Base-by-base conservation (phyloP, 768 basidiomycete genomes). In the Tylopilus subfusipes region DNA sequence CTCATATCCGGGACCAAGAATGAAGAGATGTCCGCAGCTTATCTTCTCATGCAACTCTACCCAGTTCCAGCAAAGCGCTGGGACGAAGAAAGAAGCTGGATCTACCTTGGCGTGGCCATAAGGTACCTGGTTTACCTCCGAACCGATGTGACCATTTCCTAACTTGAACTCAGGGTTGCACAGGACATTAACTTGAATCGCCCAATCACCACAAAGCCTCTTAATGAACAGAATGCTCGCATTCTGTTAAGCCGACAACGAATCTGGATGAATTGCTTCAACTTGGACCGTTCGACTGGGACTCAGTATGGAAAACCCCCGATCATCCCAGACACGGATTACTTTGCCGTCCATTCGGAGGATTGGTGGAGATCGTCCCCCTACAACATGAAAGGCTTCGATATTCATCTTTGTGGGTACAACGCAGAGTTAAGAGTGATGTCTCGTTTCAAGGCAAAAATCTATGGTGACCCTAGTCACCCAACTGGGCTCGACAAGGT, bases 1-100 rank as follows among this genome's bases (percentile, higher is more conserved):
- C 76, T 93, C 27, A 86, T 88, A 61, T 78, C 81, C 45, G 90
- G 89, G 2, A 79, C 79, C 49, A 92, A 93, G 71, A 84, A 82
- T 50, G 86, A 96, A 25, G 94, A 97, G 63, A 83, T 90, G 68
- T 85, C 84, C 46, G 85, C 88, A 42, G 94, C 87, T 18, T 98
- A 93, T 65, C 83, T 91, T 52, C 72, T 90, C 22, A 74, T 91
- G 60, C 84, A 88, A 65, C 69, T 98, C 61, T 87, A 88, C 71
- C 83, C 85, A 51, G 77, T 89, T 0, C 90, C 90, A 1, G 78
- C 84, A 0, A 80, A 82, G 47, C 81, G 84, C 29, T 94, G 91
- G 86, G 92, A 94, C 64, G 91, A 96, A 59, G 92, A 96, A 64
- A 79, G 92, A 25, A 86, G 86, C 48, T 97, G 91, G 90, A 70